Base-by-base conservation (phyloP, 163 green algal genomes). In the Volvox carteri region DNA sequence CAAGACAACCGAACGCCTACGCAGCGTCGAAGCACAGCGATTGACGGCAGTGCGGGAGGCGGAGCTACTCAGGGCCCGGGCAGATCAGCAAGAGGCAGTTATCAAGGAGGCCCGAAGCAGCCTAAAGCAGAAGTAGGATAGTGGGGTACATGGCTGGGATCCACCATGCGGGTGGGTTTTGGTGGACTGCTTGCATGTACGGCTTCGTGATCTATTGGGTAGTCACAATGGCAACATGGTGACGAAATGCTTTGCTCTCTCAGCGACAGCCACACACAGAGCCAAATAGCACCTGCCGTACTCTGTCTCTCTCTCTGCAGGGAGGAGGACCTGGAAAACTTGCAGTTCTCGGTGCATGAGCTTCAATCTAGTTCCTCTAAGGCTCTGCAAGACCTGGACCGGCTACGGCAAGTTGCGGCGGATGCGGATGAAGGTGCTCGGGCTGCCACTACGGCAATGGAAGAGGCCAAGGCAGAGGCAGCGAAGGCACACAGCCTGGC, bases 321-420 rank as follows among this genome's bases (percentile, higher is more conserved):
- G 79, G 88, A 93, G 21, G 91, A 93, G 16, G 91, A 93, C 21
- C 78, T 93, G 46, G 88, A 91, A 28, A 90, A 79, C 21, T 68
- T 78, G 18, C 91, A 92, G 65, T 93, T 93, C 70, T 52, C 52
- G 0, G 28, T 68, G 2, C 73, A 85, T 19, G 91, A 93, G 79
- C 39, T 78, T 19, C 78, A 90, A n/a, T 56, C 74, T 2, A 60
- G 87, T 54, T 44, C 39, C 0, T 60, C 54, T 6, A 12, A 3
- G 0, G 42, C 54, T 21, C 52, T 37, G 37, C 68, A 88, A 58
- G 28, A 46, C 52, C 46, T 85, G 18, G 60, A 74, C 19, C 28
- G 4, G 39, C 52, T 90, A 30, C 37, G 23, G 9, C 70, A 72
- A 44, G 41, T 44, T 1, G 84, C 76, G 0, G 44, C 85, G 28